These are phyloP conservation scores for Silybum marianum DNA, from an alignment of 129 eudicot genomes.

Conservation along the genomic window DNA sequence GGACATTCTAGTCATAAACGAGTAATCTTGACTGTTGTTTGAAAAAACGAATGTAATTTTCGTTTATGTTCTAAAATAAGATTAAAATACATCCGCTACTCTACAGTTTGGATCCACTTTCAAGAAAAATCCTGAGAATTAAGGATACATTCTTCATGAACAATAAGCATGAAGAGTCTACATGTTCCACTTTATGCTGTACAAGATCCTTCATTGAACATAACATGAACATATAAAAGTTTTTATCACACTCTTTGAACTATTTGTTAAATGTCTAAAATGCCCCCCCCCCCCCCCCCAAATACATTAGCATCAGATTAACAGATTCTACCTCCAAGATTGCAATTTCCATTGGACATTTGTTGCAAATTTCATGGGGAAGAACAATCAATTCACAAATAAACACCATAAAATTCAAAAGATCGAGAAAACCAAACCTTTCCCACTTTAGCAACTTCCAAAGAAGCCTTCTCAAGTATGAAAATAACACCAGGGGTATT, in stretches of 20 bases:
- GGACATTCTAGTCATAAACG: too few species aligned
- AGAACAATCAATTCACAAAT: background rate
- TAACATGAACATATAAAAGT: background rate
- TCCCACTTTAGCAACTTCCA: conserved; percentile 96
- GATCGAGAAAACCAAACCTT: conserved; percentile 51
- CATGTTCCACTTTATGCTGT: background rate
- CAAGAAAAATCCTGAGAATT: too few species aligned
- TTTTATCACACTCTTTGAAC: background rate
- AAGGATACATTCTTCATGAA: background rate
- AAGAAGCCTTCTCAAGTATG: conserved; percentile 81
- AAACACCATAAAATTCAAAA: background rate
- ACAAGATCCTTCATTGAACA: background rate
- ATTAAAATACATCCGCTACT: too few species aligned
- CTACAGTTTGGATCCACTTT: too few species aligned
- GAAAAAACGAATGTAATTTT: too few species aligned
- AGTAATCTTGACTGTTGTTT: too few species aligned
- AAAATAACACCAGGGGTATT: conserved; percentile 69
- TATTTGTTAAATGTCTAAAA: background rate
- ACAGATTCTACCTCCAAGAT: background rate
- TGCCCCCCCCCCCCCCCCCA: too few species aligned
- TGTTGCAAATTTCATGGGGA: background rate
- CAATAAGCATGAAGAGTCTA: background rate
- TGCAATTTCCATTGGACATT: background rate
- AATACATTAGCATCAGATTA: background rate
- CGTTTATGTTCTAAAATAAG: too few species aligned